These are phyloP conservation scores for Fusarium graminum DNA, from an alignment of 2,329 filamentous ascomycete species.

Conservation along the genomic window DNA sequence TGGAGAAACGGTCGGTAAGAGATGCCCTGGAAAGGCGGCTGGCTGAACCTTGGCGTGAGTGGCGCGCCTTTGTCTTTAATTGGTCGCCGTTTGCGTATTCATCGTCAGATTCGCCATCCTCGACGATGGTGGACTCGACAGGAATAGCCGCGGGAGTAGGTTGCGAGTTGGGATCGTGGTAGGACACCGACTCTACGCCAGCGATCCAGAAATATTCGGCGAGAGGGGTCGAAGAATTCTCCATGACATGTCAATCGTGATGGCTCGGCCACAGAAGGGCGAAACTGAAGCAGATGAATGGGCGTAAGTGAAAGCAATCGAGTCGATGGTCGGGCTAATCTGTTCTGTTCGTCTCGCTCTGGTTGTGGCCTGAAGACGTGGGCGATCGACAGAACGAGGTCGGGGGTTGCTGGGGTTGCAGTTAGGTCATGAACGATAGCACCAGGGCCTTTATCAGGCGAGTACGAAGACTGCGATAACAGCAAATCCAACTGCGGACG, in stretches of 20 bases:
- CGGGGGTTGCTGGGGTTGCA: slow-evolving; percentile 41
- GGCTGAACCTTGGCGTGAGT: slow-evolving; percentile 72
- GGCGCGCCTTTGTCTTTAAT: slow-evolving; percentile 55
- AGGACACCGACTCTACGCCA: slow-evolving; percentile 75
- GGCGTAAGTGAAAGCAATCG: slow-evolving; percentile 12
- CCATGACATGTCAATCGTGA: slow-evolving; percentile 65
- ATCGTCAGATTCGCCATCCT: slow-evolving; percentile 71
- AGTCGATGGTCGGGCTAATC: slow-evolving; percentile 15
- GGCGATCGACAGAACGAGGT: slow-evolving; percentile 34
- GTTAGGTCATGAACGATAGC: slow-evolving; percentile 42
- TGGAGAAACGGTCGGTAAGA: slow-evolving; percentile 64
- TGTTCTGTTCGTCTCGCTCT: slow-evolving; percentile 28
- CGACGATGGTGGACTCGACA: slow-evolving; percentile 71
- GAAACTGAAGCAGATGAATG: slow-evolving; percentile 16
- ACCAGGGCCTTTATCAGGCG: slow-evolving; percentile 32
- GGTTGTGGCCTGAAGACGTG: slow-evolving; percentile 27
- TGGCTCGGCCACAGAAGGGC: slow-evolving; percentile 45
- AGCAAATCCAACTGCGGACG: slow-evolving; percentile 18
- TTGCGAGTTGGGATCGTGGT: slow-evolving; percentile 66
- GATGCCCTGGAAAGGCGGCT: slow-evolving; percentile 69
- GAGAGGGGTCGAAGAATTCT: slow-evolving; percentile 72
- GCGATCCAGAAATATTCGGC: slow-evolving; percentile 84
- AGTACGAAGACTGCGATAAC: slow-evolving; percentile 30
- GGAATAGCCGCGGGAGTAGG: slow-evolving; percentile 45
- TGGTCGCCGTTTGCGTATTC: slow-evolving; percentile 51